Conservation (phyloP, 352 stramenopile species). For the Globisporangium nunn region DNA sequence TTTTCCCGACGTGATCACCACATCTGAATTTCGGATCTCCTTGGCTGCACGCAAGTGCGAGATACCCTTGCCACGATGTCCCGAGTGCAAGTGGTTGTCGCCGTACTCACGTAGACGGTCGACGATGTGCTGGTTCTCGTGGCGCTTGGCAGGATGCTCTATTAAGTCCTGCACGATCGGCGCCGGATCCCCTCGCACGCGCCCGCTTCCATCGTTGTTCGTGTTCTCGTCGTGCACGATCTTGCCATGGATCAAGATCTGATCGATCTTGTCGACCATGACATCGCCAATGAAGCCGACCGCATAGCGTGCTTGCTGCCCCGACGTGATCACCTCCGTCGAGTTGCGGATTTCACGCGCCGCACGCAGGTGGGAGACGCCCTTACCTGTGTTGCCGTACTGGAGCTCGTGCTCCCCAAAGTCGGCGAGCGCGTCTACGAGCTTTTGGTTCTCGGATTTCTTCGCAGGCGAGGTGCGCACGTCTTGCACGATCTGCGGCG, state of each 20-base stretch:
- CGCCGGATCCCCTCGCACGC: conserved; percentile 36
- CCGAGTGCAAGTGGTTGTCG: conserved; percentile 60
- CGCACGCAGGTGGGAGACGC: conserved; percentile 55
- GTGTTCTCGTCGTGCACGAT: conserved; percentile 34
- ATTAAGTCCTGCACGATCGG: conserved; percentile 69
- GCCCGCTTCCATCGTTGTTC: conserved; percentile 17
- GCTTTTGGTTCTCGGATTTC: conserved; percentile 48
- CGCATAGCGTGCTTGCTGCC: conserved; percentile 27
- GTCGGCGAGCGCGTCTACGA: conserved; percentile 55
- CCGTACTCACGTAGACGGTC: conserved; percentile 62
- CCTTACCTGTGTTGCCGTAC: conserved; percentile 65
- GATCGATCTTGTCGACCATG: conserved; percentile 72
- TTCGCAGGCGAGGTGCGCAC: conserved; percentile 39
- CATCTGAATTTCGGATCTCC: conserved; percentile 48
- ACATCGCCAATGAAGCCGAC: conserved; percentile 59
- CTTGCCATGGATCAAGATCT: conserved; percentile 61
- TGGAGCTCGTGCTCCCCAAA: conserved; percentile 71
- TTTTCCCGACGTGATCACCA: conserved; percentile 35
- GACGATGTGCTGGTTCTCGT: conserved; percentile 66
- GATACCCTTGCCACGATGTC: conserved; percentile 60
- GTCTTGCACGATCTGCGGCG: conserved; percentile 36
- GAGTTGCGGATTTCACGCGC: conserved; percentile 55
- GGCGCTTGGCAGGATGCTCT: conserved; percentile 39
- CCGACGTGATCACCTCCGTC: conserved; percentile 42
- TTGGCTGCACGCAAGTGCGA: conserved; percentile 64